Base-by-base conservation (phyloP, 352 stramenopile genomes). In the Phytophthora megakarya region DNA sequence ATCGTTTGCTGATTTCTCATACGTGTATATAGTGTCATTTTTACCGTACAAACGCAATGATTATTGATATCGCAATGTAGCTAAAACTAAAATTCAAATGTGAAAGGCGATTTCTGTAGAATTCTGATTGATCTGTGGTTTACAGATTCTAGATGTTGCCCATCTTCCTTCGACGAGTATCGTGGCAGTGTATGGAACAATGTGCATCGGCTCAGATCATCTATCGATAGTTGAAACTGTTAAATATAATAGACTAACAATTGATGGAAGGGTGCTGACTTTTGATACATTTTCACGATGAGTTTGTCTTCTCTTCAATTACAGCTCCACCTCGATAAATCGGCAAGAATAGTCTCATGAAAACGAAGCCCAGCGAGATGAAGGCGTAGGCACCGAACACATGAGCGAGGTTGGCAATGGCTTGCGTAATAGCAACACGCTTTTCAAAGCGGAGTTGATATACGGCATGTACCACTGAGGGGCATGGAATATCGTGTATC, bases 401-500 rank as follows among this genome's bases (percentile, higher is more conserved):
- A 75, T 59, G 40, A 72, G 52, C 11, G 59, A 70, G 40, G 50
- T 66, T n/a, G 78, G 57, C 23, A 86, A 46, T 3, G 78, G 78
- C 30, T 70, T 71, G 39, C 80, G 49, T 18, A 77, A 19, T 30
- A 76, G 18, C 35, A 47, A n/a, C 23, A 76, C 56, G 11, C 73
- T 49, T 21, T 50, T 60, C 37, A 76, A 42, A 0, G 43, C 50
- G 1, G 67, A 61, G 23, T 74, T 61, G 39, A 45, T 80, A 72
- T 89, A 89, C 25, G 84, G 84, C 67, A 76, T 75, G 66, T 92
- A 92, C 10, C 84, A 74, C 61, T 86, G 70, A 44, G 70, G 62
- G 6, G 83, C 53, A 37, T 92, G 81, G 37, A 89, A 37, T 40
- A 78, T 75, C 48, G 65, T 76, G 51, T 76, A 82, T 54, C 74